Base-by-base conservation (phyloP, 2,329 filamentous ascomycete species). In the Elsinoe arachidis region DNA sequence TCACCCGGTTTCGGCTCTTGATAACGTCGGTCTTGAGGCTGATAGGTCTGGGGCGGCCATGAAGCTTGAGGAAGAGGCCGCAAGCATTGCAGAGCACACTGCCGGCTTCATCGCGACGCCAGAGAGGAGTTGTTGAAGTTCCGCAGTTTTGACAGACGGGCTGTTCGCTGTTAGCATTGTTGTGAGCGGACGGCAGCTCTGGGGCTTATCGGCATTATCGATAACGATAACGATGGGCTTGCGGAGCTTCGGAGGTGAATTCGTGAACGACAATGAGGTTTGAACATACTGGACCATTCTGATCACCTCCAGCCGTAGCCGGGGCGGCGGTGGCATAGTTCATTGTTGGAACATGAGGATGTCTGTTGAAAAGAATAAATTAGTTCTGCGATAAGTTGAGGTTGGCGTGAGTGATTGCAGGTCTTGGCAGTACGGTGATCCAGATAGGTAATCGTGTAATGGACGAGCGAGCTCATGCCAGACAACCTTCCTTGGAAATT, bases 1-100 rank as follows among this genome's bases (percentile, higher is more conserved):
- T 97, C 65, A 97, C 92, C 63, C 93, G 85, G 75, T 99, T 99
- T 68, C 93, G 90, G 77, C 91, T 96, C 79, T 99, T 99, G 77
- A 99, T 99, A 64, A 97, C 92, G 78, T 99, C 93, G 51, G 93
- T 97, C 80, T 99, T 99, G 66, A 99, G 81, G 66, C 89, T 95
- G 71, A 96, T 96, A 64, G 93, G 93, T 58, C 93, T 86, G 60
- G 93, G 84, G 23, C 91, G 87, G 62, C 91, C 91, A 71, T 99
- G 93, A 64, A 99, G 81, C 80, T 99, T 99, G 67, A 97, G 81
- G 74, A 97, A 99, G 58, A 99, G 81, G 60, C 93, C 93, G 74
- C 93, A 99, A 68, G 93, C 93, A 76, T 99, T 99, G 84, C 93
- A 99, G 55, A 99, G 86, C 37, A 99, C 92, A 0, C 90, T 87